Percentiles rank a stretch among this genome's conserved stretches.
phyloP scores from a whole-genome alignment of 208 protist genomes.

The Leishmania braziliensis region DNA sequence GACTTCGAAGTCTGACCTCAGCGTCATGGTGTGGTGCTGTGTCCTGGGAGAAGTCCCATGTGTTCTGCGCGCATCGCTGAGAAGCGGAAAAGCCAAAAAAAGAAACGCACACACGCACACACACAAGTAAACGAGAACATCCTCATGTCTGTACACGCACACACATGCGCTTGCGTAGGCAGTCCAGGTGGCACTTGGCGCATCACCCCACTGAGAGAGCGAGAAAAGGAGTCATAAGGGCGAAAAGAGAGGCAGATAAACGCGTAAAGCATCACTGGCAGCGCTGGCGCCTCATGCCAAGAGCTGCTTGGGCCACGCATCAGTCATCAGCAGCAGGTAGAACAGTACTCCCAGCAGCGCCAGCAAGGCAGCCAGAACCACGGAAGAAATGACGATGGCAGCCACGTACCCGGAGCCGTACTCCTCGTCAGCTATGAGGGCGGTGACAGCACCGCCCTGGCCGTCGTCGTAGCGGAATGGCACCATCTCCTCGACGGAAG shows the following conservation, averaged over 20 bases:
- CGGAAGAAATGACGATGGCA: slow-evolving; percentile 4
- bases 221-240: not conserved
- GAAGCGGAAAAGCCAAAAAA: not conserved
- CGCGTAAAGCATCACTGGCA: not conserved
- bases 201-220: not conserved
- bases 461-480: slow-evolving; percentile 7
- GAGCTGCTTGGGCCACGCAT: slow-evolving; percentile 12
- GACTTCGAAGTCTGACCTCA: not conserved
- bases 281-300: not conserved
- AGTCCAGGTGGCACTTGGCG: not conserved
- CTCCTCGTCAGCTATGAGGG: not conserved
- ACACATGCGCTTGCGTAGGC: not conserved
- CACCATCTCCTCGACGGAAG: not conserved
- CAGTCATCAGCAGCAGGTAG: not conserved
- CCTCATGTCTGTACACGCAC: not conserved
- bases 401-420: slow-evolving; percentile 18
- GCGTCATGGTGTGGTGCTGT: not conserved
- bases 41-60: not conserved
- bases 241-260: not conserved
- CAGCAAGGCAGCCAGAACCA: slow-evolving; percentile 18
- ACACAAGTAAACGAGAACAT: too few species aligned
- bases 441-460: not conserved
- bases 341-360: slow-evolving; percentile 3
- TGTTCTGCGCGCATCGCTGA: not conserved
- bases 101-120: too few species aligned